phyloP scores from a whole-genome alignment of 208 protist genomes.

The Trypanosoma grayi region DNA sequence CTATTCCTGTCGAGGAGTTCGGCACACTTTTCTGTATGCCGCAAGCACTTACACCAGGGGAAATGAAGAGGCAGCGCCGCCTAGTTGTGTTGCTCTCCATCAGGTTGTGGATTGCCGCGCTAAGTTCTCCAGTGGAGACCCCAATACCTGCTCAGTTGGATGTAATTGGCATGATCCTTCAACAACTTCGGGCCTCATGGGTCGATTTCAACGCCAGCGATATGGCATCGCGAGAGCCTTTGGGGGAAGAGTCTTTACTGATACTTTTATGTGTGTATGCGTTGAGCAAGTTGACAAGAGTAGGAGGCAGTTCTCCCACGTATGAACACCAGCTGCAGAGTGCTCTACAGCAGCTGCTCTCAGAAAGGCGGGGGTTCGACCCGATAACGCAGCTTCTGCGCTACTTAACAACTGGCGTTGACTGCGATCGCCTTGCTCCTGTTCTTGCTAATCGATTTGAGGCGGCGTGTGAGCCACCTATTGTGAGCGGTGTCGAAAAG shows the following conservation, averaged over 20 bases:
- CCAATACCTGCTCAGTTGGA: not conserved
- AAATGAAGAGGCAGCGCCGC: not conserved
- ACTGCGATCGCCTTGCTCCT: not conserved
- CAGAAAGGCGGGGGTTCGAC: conserved; percentile 7
- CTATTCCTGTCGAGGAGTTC: conserved; percentile 29
- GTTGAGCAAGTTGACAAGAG: conserved; percentile 15
- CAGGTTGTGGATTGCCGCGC: conserved; percentile 19
- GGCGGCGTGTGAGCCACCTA: not conserved
- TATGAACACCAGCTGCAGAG: no score
- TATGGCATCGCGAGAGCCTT: conserved; percentile 3
- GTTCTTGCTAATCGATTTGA: conserved; percentile 16
- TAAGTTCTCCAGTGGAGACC: not conserved
- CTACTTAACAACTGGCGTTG: conserved; percentile 10
- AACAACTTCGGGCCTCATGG: conserved; percentile 15
- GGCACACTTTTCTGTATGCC: not conserved
- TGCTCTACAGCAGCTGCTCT: not conserved
- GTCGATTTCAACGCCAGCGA: not conserved
- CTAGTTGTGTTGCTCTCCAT: conserved; percentile 18
- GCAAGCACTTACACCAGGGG: not conserved
- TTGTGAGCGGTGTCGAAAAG: not conserved
- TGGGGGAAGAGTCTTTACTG: conserved; percentile 57
- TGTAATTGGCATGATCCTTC: conserved; percentile 4
- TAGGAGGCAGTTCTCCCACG: not conserved
- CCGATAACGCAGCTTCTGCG: conserved; percentile 11
- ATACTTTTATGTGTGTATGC: conserved; percentile 35